Evolutionary conservation across 2,329 filamentous ascomycete species (phyloP).

Genomic region (Fusarium bactridioides): DNA sequence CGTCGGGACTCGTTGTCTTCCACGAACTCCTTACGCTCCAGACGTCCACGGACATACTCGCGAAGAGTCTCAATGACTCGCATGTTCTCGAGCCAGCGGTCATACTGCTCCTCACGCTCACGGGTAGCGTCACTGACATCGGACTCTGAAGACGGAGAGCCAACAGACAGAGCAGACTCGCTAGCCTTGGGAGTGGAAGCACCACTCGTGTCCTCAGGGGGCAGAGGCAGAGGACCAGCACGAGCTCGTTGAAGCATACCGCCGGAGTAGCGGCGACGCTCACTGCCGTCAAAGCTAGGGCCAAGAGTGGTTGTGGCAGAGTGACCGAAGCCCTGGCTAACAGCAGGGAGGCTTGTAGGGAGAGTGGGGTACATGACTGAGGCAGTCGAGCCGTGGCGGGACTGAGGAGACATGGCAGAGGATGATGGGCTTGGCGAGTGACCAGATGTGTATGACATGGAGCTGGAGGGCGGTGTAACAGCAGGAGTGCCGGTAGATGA

Average conservation of each 20-base stretch:
- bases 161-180: constrained; percentile 55
- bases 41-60: constrained; percentile 63
- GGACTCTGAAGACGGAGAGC: constrained; percentile 64
- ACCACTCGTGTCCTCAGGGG: constrained; percentile 49
- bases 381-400: constrained; percentile 66
- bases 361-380: constrained; percentile 79
- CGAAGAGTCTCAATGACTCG: constrained; percentile 69
- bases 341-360: constrained; percentile 61
- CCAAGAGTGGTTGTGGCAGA: constrained; percentile 76
- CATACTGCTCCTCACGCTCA: constrained; percentile 69
- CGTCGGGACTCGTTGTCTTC: constrained; percentile 34
- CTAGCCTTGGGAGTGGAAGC: constrained; percentile 54
- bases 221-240: constrained; percentile 52
- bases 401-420: constrained; percentile 72
- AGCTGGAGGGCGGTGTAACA: constrained; percentile 77
- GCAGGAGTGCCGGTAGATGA: constrained; percentile 76
- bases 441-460: constrained; percentile 78
- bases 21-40: constrained; percentile 65
- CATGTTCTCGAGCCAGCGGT: constrained; percentile 72
- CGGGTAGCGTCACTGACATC: constrained; percentile 60
- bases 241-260: constrained; percentile 70
- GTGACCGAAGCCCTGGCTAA: constrained; percentile 74
- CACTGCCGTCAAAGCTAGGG: constrained; percentile 68
- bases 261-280: constrained; percentile 71
- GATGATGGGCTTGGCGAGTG: constrained; percentile 79